phyloP scores from a whole-genome alignment of 2,329 filamentous ascomycete genomes.

The Westerdykella sp. region DNA sequence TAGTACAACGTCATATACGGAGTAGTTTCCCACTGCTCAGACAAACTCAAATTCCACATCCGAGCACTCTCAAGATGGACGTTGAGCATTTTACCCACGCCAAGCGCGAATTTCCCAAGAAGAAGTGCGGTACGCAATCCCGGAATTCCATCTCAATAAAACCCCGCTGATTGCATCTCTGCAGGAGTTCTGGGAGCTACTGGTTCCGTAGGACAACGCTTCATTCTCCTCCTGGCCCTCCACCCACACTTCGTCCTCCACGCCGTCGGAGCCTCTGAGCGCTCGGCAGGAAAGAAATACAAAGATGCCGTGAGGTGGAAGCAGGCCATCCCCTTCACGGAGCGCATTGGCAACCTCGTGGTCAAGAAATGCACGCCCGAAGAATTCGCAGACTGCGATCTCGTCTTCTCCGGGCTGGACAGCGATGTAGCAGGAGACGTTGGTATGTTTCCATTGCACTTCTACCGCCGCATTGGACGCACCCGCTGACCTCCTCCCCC shows the following conservation, averaged over 20 bases:
- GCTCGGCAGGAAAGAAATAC: slow-evolving; percentile 90
- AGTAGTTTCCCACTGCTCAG: neutral
- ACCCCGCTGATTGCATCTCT: slow-evolving; percentile 10
- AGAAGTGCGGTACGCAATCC: slow-evolving; percentile 50
- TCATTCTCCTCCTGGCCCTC: slow-evolving; percentile 82
- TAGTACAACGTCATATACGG: neutral
- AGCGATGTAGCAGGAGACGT: slow-evolving; percentile 88
- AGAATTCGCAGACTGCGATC: slow-evolving; percentile 81
- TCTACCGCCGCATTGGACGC: neutral
- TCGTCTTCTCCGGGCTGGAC: slow-evolving; percentile 90
- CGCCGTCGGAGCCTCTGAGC: slow-evolving; percentile 80
- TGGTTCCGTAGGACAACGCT: slow-evolving; percentile 90
- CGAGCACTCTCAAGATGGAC: slow-evolving; percentile 32
- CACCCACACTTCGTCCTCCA: slow-evolving; percentile 84
- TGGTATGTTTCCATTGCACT: slow-evolving; percentile 50
- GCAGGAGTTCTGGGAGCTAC: slow-evolving; percentile 75
- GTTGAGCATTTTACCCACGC: slow-evolving; percentile 39
- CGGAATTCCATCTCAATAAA: slow-evolving; percentile 4
- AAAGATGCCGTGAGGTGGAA: slow-evolving; percentile 94
- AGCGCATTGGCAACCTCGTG: slow-evolving; percentile 68
- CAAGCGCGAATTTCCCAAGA: slow-evolving; percentile 42
- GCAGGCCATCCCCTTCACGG: slow-evolving; percentile 76
- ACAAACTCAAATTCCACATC: neutral
- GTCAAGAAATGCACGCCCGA: slow-evolving; percentile 78
- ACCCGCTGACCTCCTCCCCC: slow-evolving; percentile 3